Conservation (phyloP, 371 early-diverging fungal species). For the Conidiobolus incongruus region DNA sequence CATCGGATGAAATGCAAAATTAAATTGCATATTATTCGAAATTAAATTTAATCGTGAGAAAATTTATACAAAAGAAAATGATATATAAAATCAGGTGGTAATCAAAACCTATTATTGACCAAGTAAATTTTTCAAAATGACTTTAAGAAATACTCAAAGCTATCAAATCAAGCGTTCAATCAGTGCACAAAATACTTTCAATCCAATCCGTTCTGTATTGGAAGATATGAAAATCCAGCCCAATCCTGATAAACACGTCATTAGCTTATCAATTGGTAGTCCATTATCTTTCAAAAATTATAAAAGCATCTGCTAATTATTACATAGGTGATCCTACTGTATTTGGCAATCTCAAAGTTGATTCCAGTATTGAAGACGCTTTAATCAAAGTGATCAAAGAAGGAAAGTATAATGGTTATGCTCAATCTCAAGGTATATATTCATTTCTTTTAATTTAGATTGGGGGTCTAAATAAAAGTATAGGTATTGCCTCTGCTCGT, state of each 20-base stretch:
- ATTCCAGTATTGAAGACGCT: constrained; percentile 37
- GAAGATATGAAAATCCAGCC: constrained; percentile 48
- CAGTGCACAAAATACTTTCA: constrained; percentile 50
- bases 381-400: constrained; percentile 28
- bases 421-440: constrained; percentile 53
- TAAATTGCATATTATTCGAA: no score
- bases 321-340: constrained; percentile 61
- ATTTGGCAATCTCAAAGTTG: constrained; percentile 75
- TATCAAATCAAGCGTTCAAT: constrained; percentile 18
- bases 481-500: constrained; percentile 38
- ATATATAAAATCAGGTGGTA: no score
- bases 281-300: neutral
- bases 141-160: no score
- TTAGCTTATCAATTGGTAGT: constrained; percentile 57
- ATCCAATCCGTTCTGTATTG: constrained; percentile 77
- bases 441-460: constrained; percentile 3
- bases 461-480: neutral
- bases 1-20: no score
- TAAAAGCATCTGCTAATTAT: neutral
- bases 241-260: constrained; percentile 36
- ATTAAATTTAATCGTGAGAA: no score
- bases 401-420: constrained; percentile 38
- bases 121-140: no score
- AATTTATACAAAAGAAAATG: no score
- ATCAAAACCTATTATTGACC: no score